Evolutionary conservation across 108 stramenopile genomes (phyloP).

Genomic region (Fistulifera solaris): DNA sequence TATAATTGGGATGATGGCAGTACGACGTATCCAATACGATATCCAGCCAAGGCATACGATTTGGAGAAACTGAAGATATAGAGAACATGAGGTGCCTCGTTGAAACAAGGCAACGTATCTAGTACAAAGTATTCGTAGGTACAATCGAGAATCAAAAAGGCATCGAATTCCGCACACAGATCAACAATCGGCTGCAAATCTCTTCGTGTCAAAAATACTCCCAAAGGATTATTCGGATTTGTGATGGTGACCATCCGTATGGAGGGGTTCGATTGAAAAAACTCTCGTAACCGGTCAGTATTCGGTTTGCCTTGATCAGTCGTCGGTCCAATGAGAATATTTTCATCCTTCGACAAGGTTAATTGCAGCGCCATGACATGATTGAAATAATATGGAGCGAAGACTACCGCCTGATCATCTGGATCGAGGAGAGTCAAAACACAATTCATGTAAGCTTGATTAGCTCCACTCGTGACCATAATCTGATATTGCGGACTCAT

Average conservation of each 20-base stretch:
- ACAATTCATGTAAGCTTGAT: slow-evolving; percentile 88
- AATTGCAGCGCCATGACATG: slow-evolving; percentile 88
- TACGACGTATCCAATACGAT: slow-evolving; percentile 84
- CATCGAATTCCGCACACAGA: slow-evolving; percentile 50
- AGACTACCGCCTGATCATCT: slow-evolving; percentile 59
- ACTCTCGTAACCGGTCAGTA: slow-evolving; percentile 38
- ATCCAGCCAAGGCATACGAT: slow-evolving; percentile 87
- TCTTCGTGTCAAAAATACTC: slow-evolving; percentile 48
- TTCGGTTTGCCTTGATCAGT: slow-evolving; percentile 44
- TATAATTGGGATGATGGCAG: slow-evolving; percentile 27
- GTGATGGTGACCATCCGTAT: slow-evolving; percentile 81
- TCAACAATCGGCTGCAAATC: slow-evolving; percentile 50
- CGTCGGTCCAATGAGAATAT: slow-evolving; percentile 55
- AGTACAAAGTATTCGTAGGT: slow-evolving; percentile 89
- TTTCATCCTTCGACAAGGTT: slow-evolving; percentile 22
- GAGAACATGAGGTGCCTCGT: slow-evolving; percentile 57
- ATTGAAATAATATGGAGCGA: slow-evolving; percentile 90
- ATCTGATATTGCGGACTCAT: slow-evolving; percentile 41
- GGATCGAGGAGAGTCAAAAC: slow-evolving; percentile 62
- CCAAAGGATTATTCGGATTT: slow-evolving; percentile 92
- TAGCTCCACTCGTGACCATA: slow-evolving; percentile 91
- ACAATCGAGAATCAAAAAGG: slow-evolving; percentile 88
- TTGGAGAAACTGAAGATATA: slow-evolving; percentile 86
- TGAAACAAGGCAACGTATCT: slow-evolving; percentile 36
- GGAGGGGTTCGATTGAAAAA: slow-evolving; percentile 23